phyloP scores from a whole-genome alignment of 2,329 filamentous ascomycete genomes.

The Penicillium janthinellum region DNA sequence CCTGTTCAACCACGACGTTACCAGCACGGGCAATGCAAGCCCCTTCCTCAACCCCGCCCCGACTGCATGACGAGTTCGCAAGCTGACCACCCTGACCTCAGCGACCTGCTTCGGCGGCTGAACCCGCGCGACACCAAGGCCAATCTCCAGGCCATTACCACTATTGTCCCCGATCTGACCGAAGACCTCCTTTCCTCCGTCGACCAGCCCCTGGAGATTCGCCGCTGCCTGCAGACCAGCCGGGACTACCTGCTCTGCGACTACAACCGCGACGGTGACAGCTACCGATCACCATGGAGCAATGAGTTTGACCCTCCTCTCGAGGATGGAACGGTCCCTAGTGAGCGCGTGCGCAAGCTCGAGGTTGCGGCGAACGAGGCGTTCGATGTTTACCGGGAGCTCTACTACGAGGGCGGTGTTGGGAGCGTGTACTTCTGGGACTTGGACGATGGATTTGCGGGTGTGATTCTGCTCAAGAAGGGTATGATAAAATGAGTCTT shows the following conservation, averaged over 20 bases:
- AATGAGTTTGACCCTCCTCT: slow-evolving; percentile 96
- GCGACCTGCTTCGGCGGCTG: slow-evolving; percentile 95
- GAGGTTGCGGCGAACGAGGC: slow-evolving; percentile 93
- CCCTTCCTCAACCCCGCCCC: slow-evolving; percentile 28
- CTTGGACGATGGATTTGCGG: slow-evolving; percentile 94
- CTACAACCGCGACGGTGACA: slow-evolving; percentile 99
- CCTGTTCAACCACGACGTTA: neutral
- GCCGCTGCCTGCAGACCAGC: slow-evolving; percentile 82
- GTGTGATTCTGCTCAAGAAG: slow-evolving; percentile 95
- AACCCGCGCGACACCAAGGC: slow-evolving; percentile 88
- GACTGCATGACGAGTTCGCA: slow-evolving; percentile 16
- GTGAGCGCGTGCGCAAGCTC: slow-evolving; percentile 88
- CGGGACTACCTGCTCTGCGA: slow-evolving; percentile 98
- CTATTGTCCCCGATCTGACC: slow-evolving; percentile 84
- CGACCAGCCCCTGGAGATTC: slow-evolving; percentile 87
- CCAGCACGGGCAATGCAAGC: slow-evolving; percentile 3
- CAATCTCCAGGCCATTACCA: slow-evolving; percentile 87
- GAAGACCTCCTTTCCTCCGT: slow-evolving; percentile 98
- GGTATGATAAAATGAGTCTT: slow-evolving; percentile 53
- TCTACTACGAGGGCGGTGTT: slow-evolving; percentile 91
- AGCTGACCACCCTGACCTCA: slow-evolving; percentile 46
- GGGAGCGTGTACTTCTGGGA: slow-evolving; percentile 99
- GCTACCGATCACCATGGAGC: slow-evolving; percentile 97
- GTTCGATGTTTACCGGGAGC: slow-evolving; percentile 92
- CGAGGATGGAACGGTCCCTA: slow-evolving; percentile 83